Conservation (phyloP, 139 green algal genomes). For the Chlorella sp. region DNA sequence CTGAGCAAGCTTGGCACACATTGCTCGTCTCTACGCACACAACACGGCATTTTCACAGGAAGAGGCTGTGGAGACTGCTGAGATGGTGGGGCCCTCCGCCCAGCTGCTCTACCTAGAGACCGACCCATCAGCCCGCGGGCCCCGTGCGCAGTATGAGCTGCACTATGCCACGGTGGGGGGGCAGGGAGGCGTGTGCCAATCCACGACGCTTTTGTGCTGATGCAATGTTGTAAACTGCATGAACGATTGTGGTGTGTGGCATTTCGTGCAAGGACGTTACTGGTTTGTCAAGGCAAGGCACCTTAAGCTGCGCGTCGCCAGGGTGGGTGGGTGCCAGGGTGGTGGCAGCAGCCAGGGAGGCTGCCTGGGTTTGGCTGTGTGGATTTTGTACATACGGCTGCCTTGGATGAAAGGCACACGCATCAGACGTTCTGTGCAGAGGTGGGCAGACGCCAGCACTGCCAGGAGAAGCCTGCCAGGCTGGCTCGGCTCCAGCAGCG, state of each 20-base stretch:
- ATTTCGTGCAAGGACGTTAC: not conserved
- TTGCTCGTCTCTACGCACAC: not conserved
- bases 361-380: too few species aligned
- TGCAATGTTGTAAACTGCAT: not conserved
- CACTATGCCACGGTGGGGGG: not conserved
- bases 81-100: not conserved
- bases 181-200: too few species aligned
- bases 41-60: not conserved
- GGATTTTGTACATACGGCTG: too few species aligned
- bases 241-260: too few species aligned
- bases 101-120: constrained; percentile 23
- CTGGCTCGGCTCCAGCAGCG: not conserved
- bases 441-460: too few species aligned
- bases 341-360: not conserved
- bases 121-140: constrained; percentile 4
- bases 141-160: constrained; percentile 14
- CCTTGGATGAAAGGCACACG: too few species aligned
- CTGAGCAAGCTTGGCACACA: too few species aligned
- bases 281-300: not conserved
- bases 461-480: too few species aligned
- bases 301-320: not conserved
- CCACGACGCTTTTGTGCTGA: not conserved
- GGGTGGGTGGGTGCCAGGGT: not conserved
- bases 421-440: too few species aligned
- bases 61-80: constrained; percentile 1